Conservation (phyloP, 257 asterid genomes). For the Fraxinus excelsior region DNA sequence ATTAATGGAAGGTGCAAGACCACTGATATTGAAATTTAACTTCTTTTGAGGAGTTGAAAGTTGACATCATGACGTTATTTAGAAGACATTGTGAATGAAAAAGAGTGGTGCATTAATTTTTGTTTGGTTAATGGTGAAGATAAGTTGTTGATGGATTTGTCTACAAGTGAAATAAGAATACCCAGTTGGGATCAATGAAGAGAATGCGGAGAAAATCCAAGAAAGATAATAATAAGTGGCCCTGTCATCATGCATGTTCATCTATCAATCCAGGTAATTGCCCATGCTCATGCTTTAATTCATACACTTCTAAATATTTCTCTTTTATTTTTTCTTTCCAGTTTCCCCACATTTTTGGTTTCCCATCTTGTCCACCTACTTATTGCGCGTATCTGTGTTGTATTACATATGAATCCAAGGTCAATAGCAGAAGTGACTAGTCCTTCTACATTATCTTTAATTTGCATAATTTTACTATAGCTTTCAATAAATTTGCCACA, state of each 20-base stretch:
- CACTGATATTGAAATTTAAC: background rate
- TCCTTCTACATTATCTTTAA: too few species aligned
- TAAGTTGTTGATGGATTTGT: conserved; percentile 12
- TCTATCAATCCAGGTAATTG: conserved; percentile 18
- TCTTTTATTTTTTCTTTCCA: conserved; percentile 17
- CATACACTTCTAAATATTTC: conserved; percentile 16
- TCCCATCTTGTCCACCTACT: too few species aligned
- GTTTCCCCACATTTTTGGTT: too few species aligned
- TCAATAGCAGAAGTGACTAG: too few species aligned
- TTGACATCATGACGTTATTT: background rate
- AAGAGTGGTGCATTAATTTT: background rate
- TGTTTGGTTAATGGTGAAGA: background rate
- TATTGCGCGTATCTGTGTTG: too few species aligned
- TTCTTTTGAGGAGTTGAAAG: background rate
- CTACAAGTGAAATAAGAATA: conserved; percentile 31
- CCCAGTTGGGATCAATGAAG: conserved; percentile 31
- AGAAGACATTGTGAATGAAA: too few species aligned
- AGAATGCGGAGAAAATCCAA: conserved; percentile 19
- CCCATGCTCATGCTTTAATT: conserved; percentile 13
- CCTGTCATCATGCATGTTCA: conserved; percentile 16
- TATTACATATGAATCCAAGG: too few species aligned
- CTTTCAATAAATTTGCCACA: background rate
- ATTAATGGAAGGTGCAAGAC: background rate
- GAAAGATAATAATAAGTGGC: conserved; percentile 30
- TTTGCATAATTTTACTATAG: too few species aligned